These are phyloP conservation scores for Kodamaea derodonti DNA, from an alignment of 1,139 yeast species.

Conservation along the genomic window DNA sequence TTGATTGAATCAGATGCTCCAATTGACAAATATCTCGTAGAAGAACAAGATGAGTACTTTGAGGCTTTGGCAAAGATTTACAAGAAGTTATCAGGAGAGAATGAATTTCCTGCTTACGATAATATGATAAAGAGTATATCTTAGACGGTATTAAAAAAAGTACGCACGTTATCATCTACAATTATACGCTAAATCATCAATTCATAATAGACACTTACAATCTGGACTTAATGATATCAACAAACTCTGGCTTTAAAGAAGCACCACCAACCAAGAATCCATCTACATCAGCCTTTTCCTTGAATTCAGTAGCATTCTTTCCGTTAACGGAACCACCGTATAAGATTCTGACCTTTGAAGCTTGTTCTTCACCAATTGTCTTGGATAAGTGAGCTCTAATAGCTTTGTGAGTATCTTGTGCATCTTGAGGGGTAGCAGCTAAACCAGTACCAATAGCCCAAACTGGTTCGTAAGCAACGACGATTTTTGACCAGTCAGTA, in stretches of 20 bases:
- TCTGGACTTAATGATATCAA: conserved; percentile 92
- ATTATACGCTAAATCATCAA: no score
- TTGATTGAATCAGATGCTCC: conserved; percentile 38
- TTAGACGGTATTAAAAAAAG: no score
- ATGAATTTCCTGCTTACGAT: conserved; percentile 3
- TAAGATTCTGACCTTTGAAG: conserved; percentile 80
- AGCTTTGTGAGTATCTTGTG: conserved; percentile 88
- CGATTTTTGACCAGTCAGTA: conserved; percentile 88
- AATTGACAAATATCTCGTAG: conserved; percentile 23
- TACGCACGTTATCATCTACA: no score
- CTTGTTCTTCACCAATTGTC: conserved; percentile 75
- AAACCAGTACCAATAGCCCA: conserved; percentile 99
- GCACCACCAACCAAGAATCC: conserved; percentile 99
- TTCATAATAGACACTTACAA: conserved; percentile 52
- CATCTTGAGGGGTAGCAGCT: conserved; percentile 98
- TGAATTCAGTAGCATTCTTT: conserved; percentile 85
- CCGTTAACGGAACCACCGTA: conserved; percentile 99
- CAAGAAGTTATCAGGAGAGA: conserved; percentile 2
- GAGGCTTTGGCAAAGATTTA: conserved; percentile 18
- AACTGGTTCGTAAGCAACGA: conserved; percentile 98
- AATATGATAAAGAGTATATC: conserved; percentile 4
- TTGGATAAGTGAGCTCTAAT: conserved; percentile 80
- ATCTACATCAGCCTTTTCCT: conserved; percentile 90
- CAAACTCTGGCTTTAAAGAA: conserved; percentile 95
- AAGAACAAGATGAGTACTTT: conserved; percentile 14